phyloP scores from a whole-genome alignment of 2,329 filamentous ascomycete genomes.

The Pleurostoma richardsiae region DNA sequence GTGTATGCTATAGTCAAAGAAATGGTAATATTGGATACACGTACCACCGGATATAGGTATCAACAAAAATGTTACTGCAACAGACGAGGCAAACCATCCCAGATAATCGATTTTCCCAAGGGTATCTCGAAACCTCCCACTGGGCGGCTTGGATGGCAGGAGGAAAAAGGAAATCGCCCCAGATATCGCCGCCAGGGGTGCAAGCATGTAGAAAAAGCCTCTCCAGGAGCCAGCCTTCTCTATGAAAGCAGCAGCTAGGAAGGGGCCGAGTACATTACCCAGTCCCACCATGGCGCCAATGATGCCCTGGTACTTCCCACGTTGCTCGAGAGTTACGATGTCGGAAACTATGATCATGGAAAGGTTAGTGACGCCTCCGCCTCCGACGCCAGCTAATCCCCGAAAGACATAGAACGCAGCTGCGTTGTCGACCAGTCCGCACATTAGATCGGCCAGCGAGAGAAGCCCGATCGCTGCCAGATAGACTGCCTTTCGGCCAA shows the following conservation, averaged over 20 bases:
- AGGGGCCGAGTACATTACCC: conserved; percentile 35
- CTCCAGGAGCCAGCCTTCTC: conserved; percentile 28
- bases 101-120: conserved; percentile 52
- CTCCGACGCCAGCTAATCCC: conserved; percentile 54
- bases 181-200: conserved; percentile 40
- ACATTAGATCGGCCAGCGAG: conserved; percentile 51
- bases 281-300: conserved; percentile 32
- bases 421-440: conserved; percentile 48
- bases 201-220: conserved; percentile 38
- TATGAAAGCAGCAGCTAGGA: conserved; percentile 32
- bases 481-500: conserved; percentile 56
- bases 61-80: conserved; percentile 53
- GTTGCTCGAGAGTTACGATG: conserved; percentile 50
- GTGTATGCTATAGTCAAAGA: too few relatives aligned
- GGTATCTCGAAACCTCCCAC: conserved; percentile 38
- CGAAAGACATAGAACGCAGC: conserved; percentile 58
- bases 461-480: conserved; percentile 47
- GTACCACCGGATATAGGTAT: conserved; percentile 56
- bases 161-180: conserved; percentile 40
- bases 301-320: conserved; percentile 48
- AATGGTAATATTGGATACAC: not conserved
- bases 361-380: conserved; percentile 53
- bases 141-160: conserved; percentile 45
- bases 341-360: conserved; percentile 59
- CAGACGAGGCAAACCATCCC: conserved; percentile 47